Base-by-base conservation (phyloP, 1,139 yeast species). In the Suhomyces choctaworum region DNA sequence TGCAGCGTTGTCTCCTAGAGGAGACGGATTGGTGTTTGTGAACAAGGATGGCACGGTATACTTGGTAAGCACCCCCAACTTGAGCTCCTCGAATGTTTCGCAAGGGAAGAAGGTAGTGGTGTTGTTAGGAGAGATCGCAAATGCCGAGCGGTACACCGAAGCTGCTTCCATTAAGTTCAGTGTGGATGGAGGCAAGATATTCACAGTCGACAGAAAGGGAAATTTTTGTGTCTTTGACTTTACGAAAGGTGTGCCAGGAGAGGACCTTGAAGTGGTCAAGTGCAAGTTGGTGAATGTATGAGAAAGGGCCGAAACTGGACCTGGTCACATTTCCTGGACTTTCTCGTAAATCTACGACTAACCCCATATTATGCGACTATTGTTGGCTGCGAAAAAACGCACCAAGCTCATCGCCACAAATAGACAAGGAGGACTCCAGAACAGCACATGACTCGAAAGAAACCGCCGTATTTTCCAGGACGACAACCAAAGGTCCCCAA, bases 141-240 rank as follows among this genome's bases (percentile, higher is more conserved):
- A 78, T 50, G 90, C 96, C 1, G 78, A 73, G 51, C 64, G 83
- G 42, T 74, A 65, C 34, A 68, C 74, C 29, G 94, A 83, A 51
- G 76, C 94, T 2, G 96, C 96, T 0, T 71, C 92, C 1, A 59
- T 89, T 40, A 64, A 73, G 36, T 90, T 88, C 53, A 81, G 90
- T 20, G 71, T 78, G 3, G 88, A 85, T 51, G 97, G 97, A 0
- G 90, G 90, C 30, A 80, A 80, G 43, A 66, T 90, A 14, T 82
- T 79, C 47, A 72, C 80, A 4, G 73, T 88, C 9, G 97, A 90
- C 58, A 66, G 96, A 26, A 86, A 84, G 50, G 97, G 97, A 0
- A 60, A 78, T 1, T 65, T 89, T 32, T 79, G 80, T 46, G 76
- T 88, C 16, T 87, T 85, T 51, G 97, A 90, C 58, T 90, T 88